Evolutionary conservation across 495 filamentous ascomycete genomes (phyloP).

Genomic region (Hyaloscypha bicolor): DNA sequence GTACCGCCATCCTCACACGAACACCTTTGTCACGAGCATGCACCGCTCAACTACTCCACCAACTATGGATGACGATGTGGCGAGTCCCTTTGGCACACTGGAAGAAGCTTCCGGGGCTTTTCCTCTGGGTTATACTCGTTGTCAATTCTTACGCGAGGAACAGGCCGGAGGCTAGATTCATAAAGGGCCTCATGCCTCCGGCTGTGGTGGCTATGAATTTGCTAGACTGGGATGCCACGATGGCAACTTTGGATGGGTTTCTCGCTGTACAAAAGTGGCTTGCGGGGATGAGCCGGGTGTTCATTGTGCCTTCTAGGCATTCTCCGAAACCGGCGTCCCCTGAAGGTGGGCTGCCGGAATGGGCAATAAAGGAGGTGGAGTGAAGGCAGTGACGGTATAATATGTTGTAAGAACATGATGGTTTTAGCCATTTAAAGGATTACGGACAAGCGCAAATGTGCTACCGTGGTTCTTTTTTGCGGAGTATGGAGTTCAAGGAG

Average conservation of each 20-base stretch:
- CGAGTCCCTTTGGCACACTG: constrained; percentile 25
- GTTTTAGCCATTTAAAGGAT: neutral
- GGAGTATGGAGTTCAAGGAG: neutral
- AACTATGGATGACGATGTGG: constrained; percentile 28
- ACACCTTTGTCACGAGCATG: constrained; percentile 26
- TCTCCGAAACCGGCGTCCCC: neutral
- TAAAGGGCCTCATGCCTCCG: constrained; percentile 27
- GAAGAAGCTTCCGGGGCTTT: constrained; percentile 30
- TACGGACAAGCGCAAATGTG: neutral
- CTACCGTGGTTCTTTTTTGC: neutral
- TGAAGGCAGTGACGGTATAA: neutral
- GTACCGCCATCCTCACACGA: constrained; percentile 20
- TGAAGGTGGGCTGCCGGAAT: constrained; percentile 3
- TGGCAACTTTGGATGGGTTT: constrained; percentile 21
- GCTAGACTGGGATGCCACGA: constrained; percentile 18
- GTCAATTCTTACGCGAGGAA: constrained; percentile 22
- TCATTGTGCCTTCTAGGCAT: neutral
- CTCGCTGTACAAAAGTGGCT: constrained; percentile 29
- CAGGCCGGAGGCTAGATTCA: constrained; percentile 23
- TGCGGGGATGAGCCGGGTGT: neutral
- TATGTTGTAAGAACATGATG: neutral
- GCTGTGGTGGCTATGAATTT: constrained; percentile 14
- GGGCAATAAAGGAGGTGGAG: constrained; percentile 5
- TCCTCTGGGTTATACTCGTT: constrained; percentile 21
- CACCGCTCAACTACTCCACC: constrained; percentile 1